These are phyloP conservation scores for Diaporthe amygdali DNA, from an alignment of 2,329 filamentous ascomycete genomes.

Conservation along the genomic window DNA sequence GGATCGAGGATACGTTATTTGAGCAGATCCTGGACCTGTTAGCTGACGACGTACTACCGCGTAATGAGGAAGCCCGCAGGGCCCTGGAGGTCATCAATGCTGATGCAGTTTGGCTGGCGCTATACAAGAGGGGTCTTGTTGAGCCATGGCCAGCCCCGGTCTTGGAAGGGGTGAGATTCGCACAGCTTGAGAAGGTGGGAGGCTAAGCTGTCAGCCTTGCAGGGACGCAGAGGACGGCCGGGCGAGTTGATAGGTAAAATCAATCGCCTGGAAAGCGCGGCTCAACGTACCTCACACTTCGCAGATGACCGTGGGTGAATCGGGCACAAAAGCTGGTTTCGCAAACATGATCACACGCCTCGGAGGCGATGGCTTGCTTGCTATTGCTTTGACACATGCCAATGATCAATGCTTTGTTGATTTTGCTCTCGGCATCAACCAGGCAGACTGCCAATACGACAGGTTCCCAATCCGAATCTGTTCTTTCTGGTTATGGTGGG, in stretches of 20 bases:
- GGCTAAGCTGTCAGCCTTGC: neutral
- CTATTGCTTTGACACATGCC: neutral
- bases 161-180: slow-evolving; percentile 49
- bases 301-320: neutral
- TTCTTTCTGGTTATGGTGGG: neutral
- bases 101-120: slow-evolving; percentile 78
- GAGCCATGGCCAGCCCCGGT: slow-evolving; percentile 43
- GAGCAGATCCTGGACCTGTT: slow-evolving; percentile 74
- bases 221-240: too few species aligned
- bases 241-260: neutral
- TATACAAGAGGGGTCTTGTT: slow-evolving; percentile 53
- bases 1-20: slow-evolving; percentile 71
- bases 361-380: neutral
- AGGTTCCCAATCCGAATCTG: neutral
- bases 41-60: slow-evolving; percentile 52
- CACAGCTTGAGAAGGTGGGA: slow-evolving; percentile 22
- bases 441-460: neutral
- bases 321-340: neutral
- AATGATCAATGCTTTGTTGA: too few species aligned
- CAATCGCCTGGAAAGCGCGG: neutral
- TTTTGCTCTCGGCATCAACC: neutral
- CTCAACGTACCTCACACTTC: neutral
- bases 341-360: too few species aligned
- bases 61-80: slow-evolving; percentile 52
- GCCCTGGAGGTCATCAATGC: slow-evolving; percentile 70